These are phyloP conservation scores for Pseudohyphozyma bogoriensis DNA, from an alignment of 768 basidiomycete species.

Conservation along the genomic window DNA sequence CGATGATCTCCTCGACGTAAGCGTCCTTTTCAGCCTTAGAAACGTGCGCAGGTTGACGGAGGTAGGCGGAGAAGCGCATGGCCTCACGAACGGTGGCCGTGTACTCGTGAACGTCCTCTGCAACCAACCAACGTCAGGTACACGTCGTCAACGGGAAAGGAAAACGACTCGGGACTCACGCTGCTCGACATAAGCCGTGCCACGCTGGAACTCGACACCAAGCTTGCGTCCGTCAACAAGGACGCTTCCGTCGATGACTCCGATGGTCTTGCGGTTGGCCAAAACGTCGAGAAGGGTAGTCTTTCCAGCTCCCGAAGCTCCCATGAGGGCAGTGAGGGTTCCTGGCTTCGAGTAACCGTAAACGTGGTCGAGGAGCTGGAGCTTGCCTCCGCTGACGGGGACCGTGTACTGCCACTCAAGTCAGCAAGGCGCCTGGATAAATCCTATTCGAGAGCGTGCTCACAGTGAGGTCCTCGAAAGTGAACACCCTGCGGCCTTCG, in stretches of 20 bases:
- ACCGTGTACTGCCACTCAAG: background rate
- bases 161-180: too few species aligned
- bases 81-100: conserved; percentile 43
- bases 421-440: too few species aligned
- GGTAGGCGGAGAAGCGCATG: conserved; percentile 40
- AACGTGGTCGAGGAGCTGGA: conserved; percentile 30
- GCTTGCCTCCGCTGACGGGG: conserved; percentile 20
- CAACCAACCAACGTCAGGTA: conserved; percentile 2
- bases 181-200: conserved; percentile 42
- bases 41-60: conserved; percentile 39
- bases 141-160: background rate
- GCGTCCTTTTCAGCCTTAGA: conserved; percentile 37
- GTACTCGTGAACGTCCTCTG: conserved; percentile 39
- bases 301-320: conserved; percentile 43
- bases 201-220: conserved; percentile 40
- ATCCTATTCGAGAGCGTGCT: conserved; percentile 26
- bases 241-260: conserved; percentile 42
- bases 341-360: conserved; percentile 42
- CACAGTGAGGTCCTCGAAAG: conserved; percentile 38
- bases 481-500: conserved; percentile 29
- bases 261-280: conserved; percentile 37
- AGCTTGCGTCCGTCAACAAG: conserved; percentile 39
- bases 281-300: conserved; percentile 36
- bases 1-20: conserved; percentile 41
- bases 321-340: conserved; percentile 43